These are phyloP conservation scores for Cladosporium sp. DNA, from an alignment of 2,329 filamentous ascomycete species.

Conservation along the genomic window DNA sequence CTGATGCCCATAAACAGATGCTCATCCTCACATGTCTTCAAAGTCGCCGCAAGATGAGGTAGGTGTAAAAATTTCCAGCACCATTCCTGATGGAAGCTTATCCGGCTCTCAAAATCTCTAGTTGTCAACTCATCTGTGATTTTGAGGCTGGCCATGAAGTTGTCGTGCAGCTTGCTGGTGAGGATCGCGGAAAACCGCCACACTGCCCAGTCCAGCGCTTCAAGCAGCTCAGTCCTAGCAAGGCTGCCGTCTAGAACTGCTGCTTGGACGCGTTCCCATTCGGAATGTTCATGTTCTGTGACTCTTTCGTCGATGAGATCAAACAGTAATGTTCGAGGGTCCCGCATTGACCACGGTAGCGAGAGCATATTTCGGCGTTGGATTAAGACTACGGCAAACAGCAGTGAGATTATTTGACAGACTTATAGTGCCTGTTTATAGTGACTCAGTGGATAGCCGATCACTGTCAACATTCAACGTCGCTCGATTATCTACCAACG, in stretches of 20 bases:
- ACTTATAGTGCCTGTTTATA: not conserved
- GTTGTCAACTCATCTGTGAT: not conserved
- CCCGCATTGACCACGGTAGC: not conserved
- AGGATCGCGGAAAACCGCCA: not conserved
- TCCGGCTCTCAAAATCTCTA: too few relatives aligned
- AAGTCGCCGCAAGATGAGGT: not conserved
- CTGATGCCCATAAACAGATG: not conserved
- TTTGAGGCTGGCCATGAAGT: not conserved
- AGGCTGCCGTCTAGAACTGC: not conserved
- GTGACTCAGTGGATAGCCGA: not conserved
- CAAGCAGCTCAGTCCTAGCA: not conserved
- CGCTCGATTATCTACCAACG: too few relatives aligned
- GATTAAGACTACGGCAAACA: not conserved
- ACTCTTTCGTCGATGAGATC: not conserved
- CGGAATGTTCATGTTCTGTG: not conserved
- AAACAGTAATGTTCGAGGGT: not conserved
- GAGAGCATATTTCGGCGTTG: not conserved
- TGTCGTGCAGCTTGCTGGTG: not conserved
- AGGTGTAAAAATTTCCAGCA: not conserved
- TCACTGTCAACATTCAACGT: not conserved
- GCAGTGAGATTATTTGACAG: not conserved
- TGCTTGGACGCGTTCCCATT: not conserved
- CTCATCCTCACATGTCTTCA: not conserved
- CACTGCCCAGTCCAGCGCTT: not conserved
- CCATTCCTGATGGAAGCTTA: not conserved